Evolutionary conservation across 2,329 filamentous ascomycete species (phyloP), one percentile per base, ranked within the genome.

Genomic region (Talaromyces sp.): DNA sequence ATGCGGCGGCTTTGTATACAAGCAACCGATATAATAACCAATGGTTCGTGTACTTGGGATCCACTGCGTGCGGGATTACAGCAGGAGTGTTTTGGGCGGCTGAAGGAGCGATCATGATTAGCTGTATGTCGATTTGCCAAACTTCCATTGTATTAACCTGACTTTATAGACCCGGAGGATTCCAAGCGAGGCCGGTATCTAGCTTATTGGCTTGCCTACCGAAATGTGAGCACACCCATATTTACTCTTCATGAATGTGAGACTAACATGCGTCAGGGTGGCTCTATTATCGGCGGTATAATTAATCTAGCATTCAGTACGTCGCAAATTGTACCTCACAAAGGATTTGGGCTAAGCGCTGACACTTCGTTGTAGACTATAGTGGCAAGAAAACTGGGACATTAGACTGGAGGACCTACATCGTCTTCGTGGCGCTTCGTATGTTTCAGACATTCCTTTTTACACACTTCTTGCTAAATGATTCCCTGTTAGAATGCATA

Each of bases 1-100:
- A 59, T 18, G 23, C 44, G 10, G 42, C 57, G 18, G n/a, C 57
- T 40, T n/a, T 40, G 14, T 40, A 59, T 4, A 58, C 23, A 56
- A 82, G 82, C 66, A 82, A 82, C 67, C 73, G 78, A 4, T 82
- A 75, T 64, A 79, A 80, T 1, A 82, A 79, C 34, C 78, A 74
- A 12, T 83, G 80, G 80, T 76, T 82, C n/a, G 76, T 82, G 18
- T 74, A 81, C 1, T 71, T 82, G 6, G 80, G 79, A 10, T 77
- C 78, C 16, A 78, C 75, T 0, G 68, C 74, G 4, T 82, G 80
- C 63, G 80, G 80, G 58, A 68, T 81, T 33, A 78, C 75, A 2
- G 80, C 80, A 0, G 79, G 79, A 0, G 69, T 82, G 5, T 81
- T 82, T 69, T 82, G 80, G 80, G 78, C 78, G 0, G 73, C 75